Evolutionary conservation across 768 basidiomycete genomes (phyloP).

Genomic region (Stropharia rugosoannulata): DNA sequence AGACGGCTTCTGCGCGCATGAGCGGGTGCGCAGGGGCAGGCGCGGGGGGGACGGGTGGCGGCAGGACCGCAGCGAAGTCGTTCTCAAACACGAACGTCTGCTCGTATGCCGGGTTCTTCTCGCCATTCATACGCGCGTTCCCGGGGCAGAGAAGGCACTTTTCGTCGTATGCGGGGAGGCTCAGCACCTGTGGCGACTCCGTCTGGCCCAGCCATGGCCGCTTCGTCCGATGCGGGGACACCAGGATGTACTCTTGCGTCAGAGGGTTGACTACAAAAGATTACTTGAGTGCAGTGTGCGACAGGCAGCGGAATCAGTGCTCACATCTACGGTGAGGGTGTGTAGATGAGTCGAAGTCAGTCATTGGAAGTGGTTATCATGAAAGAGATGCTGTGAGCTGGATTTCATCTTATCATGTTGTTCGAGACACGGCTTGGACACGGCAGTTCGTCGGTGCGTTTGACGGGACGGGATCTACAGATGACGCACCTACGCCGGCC

Average conservation of each 20-base stretch:
- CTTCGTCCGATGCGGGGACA: conserved; percentile 88
- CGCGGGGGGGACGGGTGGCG: conserved; percentile 53
- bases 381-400: neutral
- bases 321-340: conserved; percentile 75
- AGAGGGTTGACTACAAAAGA: conserved; percentile 71
- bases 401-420: neutral
- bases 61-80: conserved; percentile 80
- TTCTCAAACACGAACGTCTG: conserved; percentile 74
- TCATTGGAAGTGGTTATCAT: conserved; percentile 18
- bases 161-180: conserved; percentile 65
- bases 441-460: neutral
- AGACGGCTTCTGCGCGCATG: conserved; percentile 61
- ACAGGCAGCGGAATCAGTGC: conserved; percentile 20
- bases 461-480: no score
- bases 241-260: conserved; percentile 71
- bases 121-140: conserved; percentile 72
- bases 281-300: conserved; percentile 1
- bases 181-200: conserved; percentile 55
- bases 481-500: no score
- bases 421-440: neutral
- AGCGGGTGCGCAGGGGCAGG: conserved; percentile 60
- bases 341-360: conserved; percentile 54
- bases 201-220: conserved; percentile 91
- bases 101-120: conserved; percentile 65
- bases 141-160: conserved; percentile 88